Conservation (phyloP, 2,329 filamentous ascomycete species). For the Diplodia sapinea region DNA sequence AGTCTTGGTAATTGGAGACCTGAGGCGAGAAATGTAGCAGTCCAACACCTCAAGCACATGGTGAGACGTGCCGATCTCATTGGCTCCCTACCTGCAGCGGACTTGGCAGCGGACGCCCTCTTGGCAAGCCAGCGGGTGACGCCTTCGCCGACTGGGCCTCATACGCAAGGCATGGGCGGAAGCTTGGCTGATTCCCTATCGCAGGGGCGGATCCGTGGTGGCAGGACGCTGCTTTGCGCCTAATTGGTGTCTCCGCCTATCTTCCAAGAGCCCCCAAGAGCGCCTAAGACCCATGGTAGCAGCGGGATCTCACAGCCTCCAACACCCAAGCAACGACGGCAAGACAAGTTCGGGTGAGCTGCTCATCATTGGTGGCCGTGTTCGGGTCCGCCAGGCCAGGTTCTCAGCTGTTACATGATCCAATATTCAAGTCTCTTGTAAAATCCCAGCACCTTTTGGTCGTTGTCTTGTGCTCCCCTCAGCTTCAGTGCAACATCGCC, state of each 20-base stretch:
- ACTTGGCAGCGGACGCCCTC: slow-evolving; percentile 23
- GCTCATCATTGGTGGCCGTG: not conserved
- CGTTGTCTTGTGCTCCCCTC: not conserved
- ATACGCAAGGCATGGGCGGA: not conserved
- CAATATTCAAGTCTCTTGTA: slow-evolving; percentile 2
- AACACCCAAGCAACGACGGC: slow-evolving; percentile 5
- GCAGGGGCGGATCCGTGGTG: not conserved
- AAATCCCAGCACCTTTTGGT: not conserved
- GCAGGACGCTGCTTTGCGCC: not conserved
- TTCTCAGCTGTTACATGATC: slow-evolving; percentile 11
- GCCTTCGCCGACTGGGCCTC: slow-evolving; percentile 14
- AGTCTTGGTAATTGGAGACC: not conserved
- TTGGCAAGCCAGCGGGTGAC: slow-evolving; percentile 16
- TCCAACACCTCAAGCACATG: slow-evolving; percentile 18
- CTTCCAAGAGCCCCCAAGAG: slow-evolving; percentile 19
- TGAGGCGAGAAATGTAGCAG: slow-evolving; percentile 21
- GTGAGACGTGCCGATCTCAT: slow-evolving; percentile 15
- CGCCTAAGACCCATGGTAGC: not conserved
- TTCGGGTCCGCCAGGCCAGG: not conserved
- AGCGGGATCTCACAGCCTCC: slow-evolving; percentile 1
- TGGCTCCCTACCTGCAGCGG: slow-evolving; percentile 16
- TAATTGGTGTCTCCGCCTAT: not conserved
- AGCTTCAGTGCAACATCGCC: not conserved
- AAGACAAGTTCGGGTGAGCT: slow-evolving; percentile 1
- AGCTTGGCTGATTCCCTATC: slow-evolving; percentile 13